phyloP scores from a whole-genome alignment of 73 alveolate species.

The Stentor coeruleus region DNA sequence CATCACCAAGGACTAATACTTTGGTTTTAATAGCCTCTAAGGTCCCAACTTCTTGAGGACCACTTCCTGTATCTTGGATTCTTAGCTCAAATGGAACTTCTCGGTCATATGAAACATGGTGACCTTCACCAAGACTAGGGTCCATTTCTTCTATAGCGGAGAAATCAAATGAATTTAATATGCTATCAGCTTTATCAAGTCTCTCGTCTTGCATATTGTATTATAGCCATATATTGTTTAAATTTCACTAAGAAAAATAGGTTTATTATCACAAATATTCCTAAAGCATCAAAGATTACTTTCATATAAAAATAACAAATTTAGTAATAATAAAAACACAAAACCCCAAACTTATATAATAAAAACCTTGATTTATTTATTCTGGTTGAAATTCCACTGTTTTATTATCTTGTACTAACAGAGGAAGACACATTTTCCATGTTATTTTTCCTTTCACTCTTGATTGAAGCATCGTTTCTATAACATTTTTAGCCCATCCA shows the following conservation, averaged over 20 bases:
- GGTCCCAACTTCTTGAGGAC: constrained; percentile 79
- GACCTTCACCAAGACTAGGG: constrained; percentile 88
- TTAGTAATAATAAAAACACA: no score
- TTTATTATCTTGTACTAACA: no score
- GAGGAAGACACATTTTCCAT: no score
- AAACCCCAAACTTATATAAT: no score
- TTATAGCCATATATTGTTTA: neutral
- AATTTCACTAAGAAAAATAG: no score
- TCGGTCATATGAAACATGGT: constrained; percentile 73
- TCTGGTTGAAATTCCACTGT: no score
- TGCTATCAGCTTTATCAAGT: constrained; percentile 12
- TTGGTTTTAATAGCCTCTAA: constrained; percentile 80
- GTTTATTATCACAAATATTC: no score
- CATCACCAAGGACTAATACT: constrained; percentile 67
- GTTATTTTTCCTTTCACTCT: no score
- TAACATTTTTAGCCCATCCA: neutral
- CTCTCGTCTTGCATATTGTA: neutral
- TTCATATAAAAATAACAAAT: no score
- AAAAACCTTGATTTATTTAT: no score
- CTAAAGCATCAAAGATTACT: no score
- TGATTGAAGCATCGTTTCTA: neutral
- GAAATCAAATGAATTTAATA: constrained; percentile 78
- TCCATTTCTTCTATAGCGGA: constrained; percentile 90
- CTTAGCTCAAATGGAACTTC: constrained; percentile 89
- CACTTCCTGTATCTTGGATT: constrained; percentile 65